These are phyloP conservation scores for Penicillium sp. DNA, from an alignment of 2,329 filamentous ascomycete species.

Conservation along the genomic window DNA sequence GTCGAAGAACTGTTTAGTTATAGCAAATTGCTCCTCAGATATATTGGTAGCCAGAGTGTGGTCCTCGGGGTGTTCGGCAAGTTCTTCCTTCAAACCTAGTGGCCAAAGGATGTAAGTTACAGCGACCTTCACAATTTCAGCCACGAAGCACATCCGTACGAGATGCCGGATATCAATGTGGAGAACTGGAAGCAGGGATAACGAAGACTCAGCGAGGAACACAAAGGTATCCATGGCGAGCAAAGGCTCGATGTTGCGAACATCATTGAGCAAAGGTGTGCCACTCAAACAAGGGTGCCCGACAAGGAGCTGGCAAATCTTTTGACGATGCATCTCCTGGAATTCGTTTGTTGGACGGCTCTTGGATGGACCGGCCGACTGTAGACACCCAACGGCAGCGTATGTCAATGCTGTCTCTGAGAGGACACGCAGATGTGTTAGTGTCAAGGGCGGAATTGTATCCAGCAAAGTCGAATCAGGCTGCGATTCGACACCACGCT, in stretches of 20 bases:
- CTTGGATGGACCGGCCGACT: constrained; percentile 58
- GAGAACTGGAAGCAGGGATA: constrained; percentile 67
- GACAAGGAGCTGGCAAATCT: constrained; percentile 74
- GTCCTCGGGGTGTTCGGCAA: constrained; percentile 31
- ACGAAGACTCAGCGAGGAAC: constrained; percentile 76
- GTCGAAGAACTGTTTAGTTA: constrained; percentile 39
- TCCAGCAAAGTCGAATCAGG: constrained; percentile 74
- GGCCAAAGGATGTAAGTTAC: constrained; percentile 52
- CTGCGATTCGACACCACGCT: constrained; percentile 76
- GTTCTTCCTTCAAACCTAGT: constrained; percentile 36
- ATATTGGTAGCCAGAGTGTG: constrained; percentile 29
- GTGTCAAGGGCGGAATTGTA: constrained; percentile 75
- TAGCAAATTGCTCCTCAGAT: constrained; percentile 29
- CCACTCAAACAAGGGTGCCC: constrained; percentile 47
- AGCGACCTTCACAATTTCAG: constrained; percentile 83
- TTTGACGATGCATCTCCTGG: constrained; percentile 64
- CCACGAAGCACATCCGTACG: constrained; percentile 81
- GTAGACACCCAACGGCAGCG: constrained; percentile 70
- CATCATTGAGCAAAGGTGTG: constrained; percentile 34
- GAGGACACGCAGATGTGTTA: constrained; percentile 84
- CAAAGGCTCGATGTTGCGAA: constrained; percentile 42
- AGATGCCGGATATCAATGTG: constrained; percentile 74
- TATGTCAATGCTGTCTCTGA: constrained; percentile 87
- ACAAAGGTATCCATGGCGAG: constrained; percentile 42
- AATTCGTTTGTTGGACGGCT: constrained; percentile 63